Base-by-base conservation (phyloP, 2,329 filamentous ascomycete genomes). In the Ophiostoma piceae region DNA sequence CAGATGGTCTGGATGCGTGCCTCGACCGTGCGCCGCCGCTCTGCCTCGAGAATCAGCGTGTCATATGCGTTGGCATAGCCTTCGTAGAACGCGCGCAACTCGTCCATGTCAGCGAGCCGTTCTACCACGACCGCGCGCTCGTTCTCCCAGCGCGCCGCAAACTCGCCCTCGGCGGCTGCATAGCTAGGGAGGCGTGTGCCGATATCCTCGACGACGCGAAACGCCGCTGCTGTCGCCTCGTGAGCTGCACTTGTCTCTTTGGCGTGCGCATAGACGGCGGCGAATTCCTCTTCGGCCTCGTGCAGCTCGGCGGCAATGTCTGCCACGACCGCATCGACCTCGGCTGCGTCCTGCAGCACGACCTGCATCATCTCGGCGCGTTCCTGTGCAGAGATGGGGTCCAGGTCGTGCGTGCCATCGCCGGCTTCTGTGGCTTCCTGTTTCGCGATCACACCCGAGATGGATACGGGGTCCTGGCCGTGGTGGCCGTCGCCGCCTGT, bases 21-120 rank as follows among this genome's bases (percentile, higher is more conserved):
- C 75, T 95, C 91, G 47, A 92, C 87, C 16, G 85, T 82, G 71
- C 87, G 87, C 11, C 95, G 85, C 32, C 95, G 84, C 68, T 90
- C 90, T 6, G 93, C 90, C 78, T 99, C 95, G 1, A 96, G 84
- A 32, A 97, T 85, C 14, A 99, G 82, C 26, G 90, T 88, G 74
- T 92, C 90, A 76, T 99, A 98, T 0, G 93, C 92, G 68, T 88
- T 85, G 26, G 91, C 84, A 75, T 98, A 99, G 22, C 90, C 89
- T 72, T 94, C 90, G 78, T 97, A 98, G 75, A 97, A 92, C n/a
- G 87, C 83, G 12, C 88, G 85, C 75, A 97, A 86, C 29, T 87
- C 87, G 68, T 90, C 88, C 79, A 98, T 90, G 75, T 96, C 92
- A 11, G 84, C 82, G 57, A 97, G 86, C 74, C 88, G 90, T 19